Base-by-base conservation (phyloP, 2,329 filamentous ascomycete species). In the Talaromyces amestolkiae region DNA sequence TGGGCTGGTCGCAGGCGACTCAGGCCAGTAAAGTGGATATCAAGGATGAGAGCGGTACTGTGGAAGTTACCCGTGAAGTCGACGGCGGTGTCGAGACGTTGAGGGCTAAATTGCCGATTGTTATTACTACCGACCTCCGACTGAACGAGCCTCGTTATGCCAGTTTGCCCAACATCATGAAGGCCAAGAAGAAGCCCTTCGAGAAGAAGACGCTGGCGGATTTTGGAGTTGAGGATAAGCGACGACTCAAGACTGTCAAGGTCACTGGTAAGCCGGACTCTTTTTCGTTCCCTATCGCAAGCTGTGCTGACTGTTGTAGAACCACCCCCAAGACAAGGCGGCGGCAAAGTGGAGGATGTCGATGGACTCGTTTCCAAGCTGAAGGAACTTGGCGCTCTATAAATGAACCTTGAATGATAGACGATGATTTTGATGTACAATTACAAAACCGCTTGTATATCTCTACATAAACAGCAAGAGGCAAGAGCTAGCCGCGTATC, bases 151-250 rank as follows among this genome's bases (percentile, higher is more conserved):
- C 95, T 66, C 85, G 95, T 69, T 99, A 97, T 78, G 95, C 94
- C 24, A 97, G 88, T 79, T 79, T 99, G 86, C 94, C 93, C 60
- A 98, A 98, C 77, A 98, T 99, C 70, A 99, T 99, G 95, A 99
- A 98, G 89, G 95, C 95, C 62, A 99, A 99, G 91, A 99, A 98
- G 91, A 99, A 99, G 90, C 91, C 91, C 75, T 76, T 99, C 72
- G 92, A 95, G 74, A 98, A 97, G 90, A 90, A 92, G 85, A 92
- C 86, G 70, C 78, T 97, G 77, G 85, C 83, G 65, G 95, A 99
- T 76, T 91, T 91, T 78, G 92, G 91, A 1, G 80, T 97, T 51
- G 89, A 93, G 72, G 86, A 86, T 61, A 85, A 86, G 77, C 88
- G 85, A 80, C 85, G 93, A 73, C 80, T 99, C 77, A 97, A 95